Evolutionary conservation across 352 stramenopile genomes (phyloP), one percentile per base, ranked within the genome.

Genomic region (Blastocystis sp.): DNA sequence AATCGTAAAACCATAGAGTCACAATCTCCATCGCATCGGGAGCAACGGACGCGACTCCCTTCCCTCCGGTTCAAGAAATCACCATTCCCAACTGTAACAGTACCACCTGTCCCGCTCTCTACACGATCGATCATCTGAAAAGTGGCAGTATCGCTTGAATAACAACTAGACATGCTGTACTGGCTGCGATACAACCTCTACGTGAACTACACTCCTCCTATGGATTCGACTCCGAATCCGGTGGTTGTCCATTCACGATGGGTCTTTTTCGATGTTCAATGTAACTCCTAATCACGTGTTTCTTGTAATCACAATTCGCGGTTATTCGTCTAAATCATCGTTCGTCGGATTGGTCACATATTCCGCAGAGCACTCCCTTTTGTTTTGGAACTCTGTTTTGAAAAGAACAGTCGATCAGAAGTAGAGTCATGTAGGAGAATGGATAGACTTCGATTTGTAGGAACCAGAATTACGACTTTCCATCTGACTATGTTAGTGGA

Each of bases 401-500:
- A 6, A 75, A 21, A 49, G 2, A 46, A 59, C 2, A 59, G 11
- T 59, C 51, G 11, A 59, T 32, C 11, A 59, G 51, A 29, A 51
- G 16, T 6, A 51, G 63, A 27, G 1, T 34, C 24, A 79, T 79
- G 69, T 79, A 79, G 21, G 32, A 61, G n/a, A 61, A 21, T 24
- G 27, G 9, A 14, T 4, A 44, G 49, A 46, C 6, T 54, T 18
- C 27, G 8, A 24, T 46, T 49, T 46, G 40, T 79, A 79, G 69
- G 69, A 79, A 79, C 49, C 69, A 79, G 38, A 40, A 40, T 36
- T 79, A 79, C 40, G 69, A 79, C 61, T 79, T 79, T 79, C 42
- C 69, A 40, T 42, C 69, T 2, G 69, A 79, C 40, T 79, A 79
- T 64, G 69, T 79, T 4, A 48, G 36, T 64, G 54, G 16, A 32